Evolutionary conservation across 257 asterid genomes (phyloP).

Genomic region (Primulina huaijiensis): DNA sequence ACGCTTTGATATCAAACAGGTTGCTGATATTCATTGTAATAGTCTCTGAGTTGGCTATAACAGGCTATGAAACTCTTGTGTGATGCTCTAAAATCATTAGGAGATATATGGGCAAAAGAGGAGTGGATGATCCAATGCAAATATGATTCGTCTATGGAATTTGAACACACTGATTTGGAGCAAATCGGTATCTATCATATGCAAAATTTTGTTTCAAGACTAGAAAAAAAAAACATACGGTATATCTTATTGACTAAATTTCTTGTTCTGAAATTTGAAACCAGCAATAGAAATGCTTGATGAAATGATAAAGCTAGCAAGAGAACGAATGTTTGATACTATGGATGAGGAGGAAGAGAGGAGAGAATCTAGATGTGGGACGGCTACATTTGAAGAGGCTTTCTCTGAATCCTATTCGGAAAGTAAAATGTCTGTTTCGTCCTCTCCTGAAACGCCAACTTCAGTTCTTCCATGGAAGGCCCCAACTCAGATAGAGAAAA

Average conservation of each 20-base stretch:
- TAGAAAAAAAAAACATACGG: not conserved
- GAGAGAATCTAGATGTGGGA: slow-evolving; percentile 37
- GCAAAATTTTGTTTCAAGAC: not conserved
- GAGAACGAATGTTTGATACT: slow-evolving; percentile 64
- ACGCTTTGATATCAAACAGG: not conserved
- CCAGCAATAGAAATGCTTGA: slow-evolving; percentile 65
- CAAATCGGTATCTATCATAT: slow-evolving; percentile 32
- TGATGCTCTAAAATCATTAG: slow-evolving; percentile 58
- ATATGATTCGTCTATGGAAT: slow-evolving; percentile 35
- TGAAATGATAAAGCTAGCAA: slow-evolving; percentile 60
- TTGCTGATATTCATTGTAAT: not conserved
- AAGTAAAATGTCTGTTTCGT: slow-evolving; percentile 33
- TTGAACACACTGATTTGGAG: slow-evolving; percentile 47
- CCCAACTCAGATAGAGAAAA: slow-evolving; percentile 28
- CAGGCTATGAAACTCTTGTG: slow-evolving; percentile 67
- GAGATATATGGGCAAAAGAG: slow-evolving; percentile 72
- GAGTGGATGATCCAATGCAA: slow-evolving; percentile 66
- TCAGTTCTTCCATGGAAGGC: slow-evolving; percentile 61
- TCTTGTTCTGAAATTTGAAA: not conserved
- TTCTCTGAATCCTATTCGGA: slow-evolving; percentile 48
- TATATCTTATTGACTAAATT: not conserved
- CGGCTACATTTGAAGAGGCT: slow-evolving; percentile 47
- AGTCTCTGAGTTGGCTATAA: not conserved
- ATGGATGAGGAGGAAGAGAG: slow-evolving; percentile 60
- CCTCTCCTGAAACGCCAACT: slow-evolving; percentile 83